Percentiles rank a stretch among this genome's conserved stretches.
These are phyloP conservation scores for Trichoderma sp. DNA, from an alignment of 2,329 filamentous ascomycete genomes.

Conservation along the genomic window DNA sequence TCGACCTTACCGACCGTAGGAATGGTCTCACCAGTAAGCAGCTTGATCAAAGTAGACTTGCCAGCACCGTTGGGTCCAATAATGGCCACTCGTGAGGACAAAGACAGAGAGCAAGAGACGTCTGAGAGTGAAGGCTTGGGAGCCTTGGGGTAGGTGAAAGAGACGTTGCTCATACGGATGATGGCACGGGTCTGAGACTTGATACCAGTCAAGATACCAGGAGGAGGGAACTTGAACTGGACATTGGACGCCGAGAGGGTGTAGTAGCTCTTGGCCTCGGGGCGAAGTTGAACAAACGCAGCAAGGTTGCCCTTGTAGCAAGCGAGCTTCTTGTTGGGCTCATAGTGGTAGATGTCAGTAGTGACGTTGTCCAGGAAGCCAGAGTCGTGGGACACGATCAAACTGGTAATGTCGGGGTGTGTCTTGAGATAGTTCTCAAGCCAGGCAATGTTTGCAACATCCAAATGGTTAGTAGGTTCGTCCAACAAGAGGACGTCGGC, in stretches of 20 bases:
- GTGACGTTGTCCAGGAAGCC: conserved; percentile 96
- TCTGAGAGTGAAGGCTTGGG: conserved; percentile 85
- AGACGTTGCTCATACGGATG: conserved; percentile 89
- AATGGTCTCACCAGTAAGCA: conserved; percentile 89
- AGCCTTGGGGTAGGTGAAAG: conserved; percentile 90
- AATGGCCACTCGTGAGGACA: conserved; percentile 93
- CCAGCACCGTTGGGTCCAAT: conserved; percentile 97
- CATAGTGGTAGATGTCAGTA: conserved; percentile 99
- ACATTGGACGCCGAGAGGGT: conserved; percentile 85
- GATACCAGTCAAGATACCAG: conserved; percentile 91
- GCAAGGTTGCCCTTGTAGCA: conserved; percentile 83
- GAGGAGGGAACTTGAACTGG: conserved; percentile 97
- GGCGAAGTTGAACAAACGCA: conserved; percentile 83
- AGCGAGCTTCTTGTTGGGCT: conserved; percentile 89
- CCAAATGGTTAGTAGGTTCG: conserved; percentile 98
- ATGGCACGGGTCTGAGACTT: conserved; percentile 94
- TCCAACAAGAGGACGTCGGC: conserved; percentile 96
- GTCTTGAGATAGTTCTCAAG: conserved; percentile 91
- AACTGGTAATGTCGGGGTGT: conserved; percentile 94
- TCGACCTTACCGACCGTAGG: conserved; percentile 85
- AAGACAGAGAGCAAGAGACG: conserved; percentile 82
- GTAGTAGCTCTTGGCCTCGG: conserved; percentile 98
- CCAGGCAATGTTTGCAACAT: conserved; percentile 96
- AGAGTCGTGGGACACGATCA: conserved; percentile 99
- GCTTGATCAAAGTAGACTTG: conserved; percentile 97